A percentile compares a stretch with the other conserved stretches of the same genome.
Evolutionary conservation across 2,329 filamentous ascomycete species (phyloP).

Genomic region (Teratosphaeria epicoccoides): DNA sequence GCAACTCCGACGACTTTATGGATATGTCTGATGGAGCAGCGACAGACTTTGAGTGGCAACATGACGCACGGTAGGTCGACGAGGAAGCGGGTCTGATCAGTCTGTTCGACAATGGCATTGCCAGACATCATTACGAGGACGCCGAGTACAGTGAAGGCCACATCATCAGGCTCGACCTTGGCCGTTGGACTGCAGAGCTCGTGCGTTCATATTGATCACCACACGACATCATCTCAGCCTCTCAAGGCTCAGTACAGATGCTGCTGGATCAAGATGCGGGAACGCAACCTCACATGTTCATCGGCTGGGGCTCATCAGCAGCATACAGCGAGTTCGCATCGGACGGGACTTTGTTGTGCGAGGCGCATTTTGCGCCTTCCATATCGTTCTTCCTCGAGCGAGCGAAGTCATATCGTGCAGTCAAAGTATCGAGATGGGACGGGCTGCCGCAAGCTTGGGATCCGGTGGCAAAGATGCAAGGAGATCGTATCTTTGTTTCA

Average conservation of each 20-base stretch:
- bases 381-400: slow-evolving; percentile 18
- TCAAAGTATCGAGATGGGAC: slow-evolving; percentile 24
- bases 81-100: slow-evolving; percentile 22
- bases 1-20: slow-evolving; percentile 34
- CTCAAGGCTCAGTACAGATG: slow-evolving; percentile 43
- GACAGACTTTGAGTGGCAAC: slow-evolving; percentile 42
- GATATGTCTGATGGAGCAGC: slow-evolving; percentile 34
- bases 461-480: slow-evolving; percentile 12
- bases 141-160: slow-evolving; percentile 30
- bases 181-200: slow-evolving; percentile 34
- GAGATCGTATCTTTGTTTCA: slow-evolving; percentile 37
- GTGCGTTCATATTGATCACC: slow-evolving; percentile 36
- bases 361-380: slow-evolving; percentile 32
- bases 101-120: slow-evolving; percentile 42
- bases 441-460: slow-evolving; percentile 17
- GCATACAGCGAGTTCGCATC: slow-evolving; percentile 38
- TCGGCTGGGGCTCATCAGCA: slow-evolving; percentile 47
- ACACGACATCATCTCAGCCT: slow-evolving; percentile 33
- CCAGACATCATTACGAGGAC: slow-evolving; percentile 31
- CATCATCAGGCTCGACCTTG: slow-evolving; percentile 28
- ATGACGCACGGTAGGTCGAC: slow-evolving; percentile 40
- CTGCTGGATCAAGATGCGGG: slow-evolving; percentile 26
- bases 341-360: slow-evolving; percentile 32
- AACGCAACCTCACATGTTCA: slow-evolving; percentile 37
- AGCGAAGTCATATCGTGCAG: slow-evolving; percentile 29